Evolutionary conservation across 1,139 yeast species (phyloP), one percentile per base, ranked within the genome.

Genomic region (Blastobotrys persicus): DNA sequence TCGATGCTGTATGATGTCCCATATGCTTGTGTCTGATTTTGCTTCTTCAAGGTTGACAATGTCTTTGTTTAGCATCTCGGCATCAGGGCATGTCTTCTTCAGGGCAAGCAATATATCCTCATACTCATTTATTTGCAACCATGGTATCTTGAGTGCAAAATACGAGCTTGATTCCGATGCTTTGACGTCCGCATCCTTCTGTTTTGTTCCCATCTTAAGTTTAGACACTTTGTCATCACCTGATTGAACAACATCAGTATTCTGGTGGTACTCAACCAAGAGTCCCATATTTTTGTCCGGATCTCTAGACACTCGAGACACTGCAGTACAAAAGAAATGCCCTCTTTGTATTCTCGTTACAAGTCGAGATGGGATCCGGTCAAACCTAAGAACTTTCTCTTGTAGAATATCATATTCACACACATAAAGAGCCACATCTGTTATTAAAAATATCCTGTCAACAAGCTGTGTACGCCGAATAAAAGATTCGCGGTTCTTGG

Each of bases 11-110:
- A 70, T 44, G 5, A 63, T 49, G 16, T 64, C 65, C 59, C 71
- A 63, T 3, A 68, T 50, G 9, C 70, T 62, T 1, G 69, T 63
- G 34, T 60, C 59, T 14, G 59, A 58, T n/a, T 61, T 58, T 4
- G 74, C 75, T 23, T 70, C 71, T 17, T 62, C 61, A 19, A 63
- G 53, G 0, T 67, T 57, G 4, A 69, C 64, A 17, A 71, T 59
- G 48, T 70, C 74, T 19, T 55, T 49, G 23, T 63, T 59, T 7
- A 52, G 53, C 31, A 65, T 44, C 2, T 59, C 56, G 13, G 50
- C 51, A 20, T 35, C 28, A 3, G 60, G 57, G 44, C 73, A 70
- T 0, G 66, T 59, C 47, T 60, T 63, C 1, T 64, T 60, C 4
- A 70, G 53, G 32, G 69, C 52, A 13, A 59, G 58, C 2, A 67